Base-by-base conservation (phyloP, 1,139 yeast species). In the Yamadazyma diospyri region DNA sequence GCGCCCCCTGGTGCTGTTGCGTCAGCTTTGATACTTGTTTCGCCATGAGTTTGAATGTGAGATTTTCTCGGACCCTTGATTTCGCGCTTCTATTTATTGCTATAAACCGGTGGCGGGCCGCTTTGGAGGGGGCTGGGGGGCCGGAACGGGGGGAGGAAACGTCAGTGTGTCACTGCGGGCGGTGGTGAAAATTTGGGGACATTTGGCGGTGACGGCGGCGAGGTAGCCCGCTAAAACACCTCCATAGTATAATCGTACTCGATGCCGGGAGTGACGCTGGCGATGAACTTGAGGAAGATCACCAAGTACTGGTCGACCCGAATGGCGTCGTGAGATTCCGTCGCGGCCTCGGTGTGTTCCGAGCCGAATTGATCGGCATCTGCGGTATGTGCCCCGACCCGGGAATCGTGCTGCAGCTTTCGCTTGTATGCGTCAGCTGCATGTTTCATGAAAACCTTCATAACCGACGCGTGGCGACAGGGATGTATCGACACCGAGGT, bases 161-260 rank as follows among this genome's bases (percentile, higher is more conserved):
- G n/a, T n/a, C n/a, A n/a, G n/a, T n/a, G n/a, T n/a, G n/a, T 18
- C 20, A 7, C 9, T 18, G 20, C 20, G 9, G 20, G 8, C 9
- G 20, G 9, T 18, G 20, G 20, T 18, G 25, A 23, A 10, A 23
- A 5, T 21, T 13, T 21, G 12, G 12, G 7, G 12, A 21, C 10
- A 10, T 7, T 19, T 19, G 12, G 12, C 13, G 26, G 26, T 23
- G 14, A 16, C 19, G 17, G n/a, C 11, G 12, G 9, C 6, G 12
- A 6, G 15, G 11, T 4, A 18, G 15, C 6, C 56, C 9, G 29
- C 12, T 56, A 80, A 50, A 81, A 68, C 4, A 87, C 92, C 55
- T 87, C 89, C 96, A 89, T 92, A 24, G 97, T 89, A 55, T 88
- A 88, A 51, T 92, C 98, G 57, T 89, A 94, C 58, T 89, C 96